Conservation (phyloP, 2,329 filamentous ascomycete species). For the Stachybotrys elegans region DNA sequence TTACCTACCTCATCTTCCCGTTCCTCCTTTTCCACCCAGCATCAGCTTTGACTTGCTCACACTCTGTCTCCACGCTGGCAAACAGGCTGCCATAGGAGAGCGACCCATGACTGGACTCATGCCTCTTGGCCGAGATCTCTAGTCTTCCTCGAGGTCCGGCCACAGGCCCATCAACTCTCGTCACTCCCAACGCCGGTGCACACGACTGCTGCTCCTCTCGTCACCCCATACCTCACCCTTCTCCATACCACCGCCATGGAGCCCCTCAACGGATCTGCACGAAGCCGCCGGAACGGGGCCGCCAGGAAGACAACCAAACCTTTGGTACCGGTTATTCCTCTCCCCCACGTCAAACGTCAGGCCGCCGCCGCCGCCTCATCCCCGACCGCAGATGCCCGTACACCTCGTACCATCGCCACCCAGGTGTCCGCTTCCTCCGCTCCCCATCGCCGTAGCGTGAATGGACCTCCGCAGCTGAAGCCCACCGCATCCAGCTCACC, state of each 20-base stretch:
- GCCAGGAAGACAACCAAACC: conserved; percentile 26
- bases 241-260: conserved; percentile 20
- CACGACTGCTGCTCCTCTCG: background rate
- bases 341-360: conserved; percentile 33
- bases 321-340: conserved; percentile 32
- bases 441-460: too few relatives aligned
- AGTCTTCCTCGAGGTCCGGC: conserved; percentile 22
- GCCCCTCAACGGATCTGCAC: conserved; percentile 25
- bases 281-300: conserved; percentile 23
- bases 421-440: too few relatives aligned
- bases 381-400: conserved; percentile 14
- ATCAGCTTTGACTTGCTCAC: too few relatives aligned
- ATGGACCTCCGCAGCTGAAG: too few relatives aligned
- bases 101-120: conserved; percentile 23
- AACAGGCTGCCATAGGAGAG: too few relatives aligned
- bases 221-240: background rate
- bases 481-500: too few relatives aligned
- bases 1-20: too few relatives aligned
- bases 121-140: conserved; percentile 25
- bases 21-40: too few relatives aligned
- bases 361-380: conserved; percentile 26
- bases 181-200: conserved; percentile 16
- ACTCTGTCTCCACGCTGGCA: too few relatives aligned
- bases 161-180: conserved; percentile 14
- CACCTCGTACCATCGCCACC: too few relatives aligned